phyloP scores from a whole-genome alignment of 139 green algal genomes.

The Chlamydomonas incerta region DNA sequence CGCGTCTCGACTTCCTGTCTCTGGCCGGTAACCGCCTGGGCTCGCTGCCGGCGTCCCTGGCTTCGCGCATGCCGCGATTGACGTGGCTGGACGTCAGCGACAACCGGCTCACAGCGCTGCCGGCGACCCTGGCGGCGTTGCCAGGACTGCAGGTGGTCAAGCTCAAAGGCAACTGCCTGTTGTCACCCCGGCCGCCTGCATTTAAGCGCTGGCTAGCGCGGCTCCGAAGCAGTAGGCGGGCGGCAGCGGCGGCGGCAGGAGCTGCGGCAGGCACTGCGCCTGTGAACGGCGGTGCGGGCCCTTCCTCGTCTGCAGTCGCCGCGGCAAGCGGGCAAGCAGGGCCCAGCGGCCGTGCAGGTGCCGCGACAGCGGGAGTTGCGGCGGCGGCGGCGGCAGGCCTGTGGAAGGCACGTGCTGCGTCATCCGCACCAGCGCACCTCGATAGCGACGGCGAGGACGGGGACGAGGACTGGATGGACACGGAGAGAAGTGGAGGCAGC shows the following conservation, averaged over 20 bases:
- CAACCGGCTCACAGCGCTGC: slow-evolving; percentile 27
- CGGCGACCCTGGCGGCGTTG: not conserved
- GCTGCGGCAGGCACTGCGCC: not conserved
- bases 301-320: not conserved
- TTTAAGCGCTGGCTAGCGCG: slow-evolving; percentile 4
- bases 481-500: no score
- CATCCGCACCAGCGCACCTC: not conserved
- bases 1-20: slow-evolving; percentile 72
- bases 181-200: not conserved
- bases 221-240: not conserved
- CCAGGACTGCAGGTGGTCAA: slow-evolving; percentile 16
- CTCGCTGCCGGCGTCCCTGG: not conserved
- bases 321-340: not conserved
- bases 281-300: not conserved
- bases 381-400: no score
- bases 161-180: slow-evolving; percentile 25
- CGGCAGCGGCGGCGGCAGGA: not conserved
- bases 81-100: slow-evolving; percentile 42
- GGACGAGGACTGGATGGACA: no score
- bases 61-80: not conserved
- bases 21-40: slow-evolving; percentile 68
- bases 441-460: not conserved
- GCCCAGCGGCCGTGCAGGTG: not conserved
- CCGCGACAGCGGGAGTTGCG: no score
- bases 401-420: no score